Evolutionary conservation across 495 filamentous ascomycete species (phyloP), one percentile per base, ranked within the genome.

Genomic region (Penicillium lagena): DNA sequence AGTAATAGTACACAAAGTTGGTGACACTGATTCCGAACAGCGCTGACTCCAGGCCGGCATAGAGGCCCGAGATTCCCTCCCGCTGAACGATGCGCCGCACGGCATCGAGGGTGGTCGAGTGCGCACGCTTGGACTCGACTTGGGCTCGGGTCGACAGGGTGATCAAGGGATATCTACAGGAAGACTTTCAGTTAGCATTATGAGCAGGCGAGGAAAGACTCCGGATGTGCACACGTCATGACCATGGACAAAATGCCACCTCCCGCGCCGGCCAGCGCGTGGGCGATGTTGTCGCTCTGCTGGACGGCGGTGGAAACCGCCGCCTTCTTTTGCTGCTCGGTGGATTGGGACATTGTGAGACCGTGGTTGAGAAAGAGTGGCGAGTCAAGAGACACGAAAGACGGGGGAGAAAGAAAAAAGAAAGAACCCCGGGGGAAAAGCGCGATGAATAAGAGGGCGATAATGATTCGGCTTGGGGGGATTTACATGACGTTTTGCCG

Each of bases 1-100:
- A 99, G 70, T 99, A 99, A 68, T 99, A 99, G 69, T 99, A 99
- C 15, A 99, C 90, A 54, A 99, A 97, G 67, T 99, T 99, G 43
- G 93, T 99, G 46, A 99, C 83, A 64, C 86, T 91, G 70, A 97
- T 97, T 54, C 94, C 93, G 63, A 99, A 96, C 5, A 99, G 75
- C 8, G 93, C 93, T 15, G 85, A 90, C 54, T 91, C 84, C 30
- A 96, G 76, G 9, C 90, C 90, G 4, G 90, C 80, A 62, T 93
- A 97, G 4, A 99, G 77, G 11, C 94, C 94, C 0, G 76, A 68
- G 27, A 95, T 70, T 38, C 93, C 93, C 66, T 99, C 94, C 50
- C 93, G 82, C 52, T 89, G 81, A 35, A 99, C 75, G 56, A 99
- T 97, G 50, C 84, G 83, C 40, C 85, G 81, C 44, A 90, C 78